These are phyloP conservation scores for Leucogyrophana mollusca DNA, from an alignment of 768 basidiomycete genomes.

Conservation along the genomic window DNA sequence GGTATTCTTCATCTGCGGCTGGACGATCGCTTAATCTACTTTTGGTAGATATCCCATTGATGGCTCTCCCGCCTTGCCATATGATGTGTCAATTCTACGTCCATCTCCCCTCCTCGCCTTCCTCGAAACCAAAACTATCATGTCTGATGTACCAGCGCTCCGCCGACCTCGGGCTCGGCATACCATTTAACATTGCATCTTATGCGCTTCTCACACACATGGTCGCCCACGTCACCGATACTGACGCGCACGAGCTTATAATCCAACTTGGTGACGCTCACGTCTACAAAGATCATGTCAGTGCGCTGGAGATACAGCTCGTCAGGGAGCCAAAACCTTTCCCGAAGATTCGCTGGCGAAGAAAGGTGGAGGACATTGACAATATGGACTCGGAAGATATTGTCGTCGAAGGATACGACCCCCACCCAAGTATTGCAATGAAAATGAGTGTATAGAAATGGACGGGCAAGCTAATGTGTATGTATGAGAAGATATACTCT, in stretches of 20 bases:
- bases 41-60: constrained; percentile 75
- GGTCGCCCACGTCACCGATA: constrained; percentile 90
- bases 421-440: constrained; percentile 84
- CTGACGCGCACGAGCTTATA: constrained; percentile 84
- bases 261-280: constrained; percentile 98
- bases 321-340: constrained; percentile 76
- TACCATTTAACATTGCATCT: constrained; percentile 99
- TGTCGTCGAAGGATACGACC: constrained; percentile 82
- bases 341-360: constrained; percentile 74
- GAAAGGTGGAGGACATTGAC: constrained; percentile 72
- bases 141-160: constrained; percentile 98
- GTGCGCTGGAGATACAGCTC: constrained; percentile 82
- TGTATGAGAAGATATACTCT: background rate
- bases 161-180: constrained; percentile 94
- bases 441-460: constrained; percentile 83
- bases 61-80: constrained; percentile 98
- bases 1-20: constrained; percentile 15
- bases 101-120: constrained; percentile 62
- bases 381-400: constrained; percentile 81
- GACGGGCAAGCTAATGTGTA: background rate
- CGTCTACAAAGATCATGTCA: constrained; percentile 90
- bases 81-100: constrained; percentile 99
- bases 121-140: constrained; percentile 70
- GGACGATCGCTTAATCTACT: background rate
- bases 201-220: constrained; percentile 97